Conservation (phyloP, 495 filamentous ascomycete genomes). For the Elasticomyces elasticus region DNA sequence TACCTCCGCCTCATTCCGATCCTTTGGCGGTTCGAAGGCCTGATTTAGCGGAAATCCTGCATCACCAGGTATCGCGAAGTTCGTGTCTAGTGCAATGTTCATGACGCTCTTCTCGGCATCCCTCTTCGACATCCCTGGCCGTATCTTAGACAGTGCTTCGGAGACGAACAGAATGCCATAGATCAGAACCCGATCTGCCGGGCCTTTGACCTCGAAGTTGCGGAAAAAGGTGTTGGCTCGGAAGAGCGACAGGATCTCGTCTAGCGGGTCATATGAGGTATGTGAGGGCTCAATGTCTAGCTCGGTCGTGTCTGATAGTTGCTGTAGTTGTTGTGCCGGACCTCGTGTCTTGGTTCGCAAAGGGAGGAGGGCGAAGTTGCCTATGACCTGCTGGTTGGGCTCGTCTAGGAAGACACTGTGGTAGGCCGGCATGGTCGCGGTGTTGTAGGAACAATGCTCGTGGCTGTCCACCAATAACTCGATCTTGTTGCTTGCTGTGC, state of each 20-base stretch:
- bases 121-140: constrained; percentile 51
- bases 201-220: constrained; percentile 98
- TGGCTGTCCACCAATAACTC: no score
- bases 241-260: constrained; percentile 87
- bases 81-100: constrained; percentile 66
- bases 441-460: background rate
- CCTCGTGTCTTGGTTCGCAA: constrained; percentile 88
- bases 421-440: constrained; percentile 21
- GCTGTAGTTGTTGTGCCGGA: constrained; percentile 74
- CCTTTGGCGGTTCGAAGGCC: constrained; percentile 64
- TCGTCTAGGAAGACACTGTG: constrained; percentile 90
- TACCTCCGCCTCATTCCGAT: constrained; percentile 79
- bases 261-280: constrained; percentile 86
- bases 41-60: constrained; percentile 88
- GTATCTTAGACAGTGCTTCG: constrained; percentile 78
- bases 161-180: constrained; percentile 92
- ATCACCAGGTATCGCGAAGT: constrained; percentile 93
- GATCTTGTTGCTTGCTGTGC: no score
- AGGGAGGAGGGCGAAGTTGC: constrained; percentile 89
- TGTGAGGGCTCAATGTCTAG: constrained; percentile 68
- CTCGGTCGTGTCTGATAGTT: constrained; percentile 57
- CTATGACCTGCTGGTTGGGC: constrained; percentile 56
- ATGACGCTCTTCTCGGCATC: constrained; percentile 42
- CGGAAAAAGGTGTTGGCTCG: constrained; percentile 97
- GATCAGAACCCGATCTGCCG: constrained; percentile 86